Evolutionary conservation across 306 rosid species (phyloP).

Genomic region (Cucumis hystrix): DNA sequence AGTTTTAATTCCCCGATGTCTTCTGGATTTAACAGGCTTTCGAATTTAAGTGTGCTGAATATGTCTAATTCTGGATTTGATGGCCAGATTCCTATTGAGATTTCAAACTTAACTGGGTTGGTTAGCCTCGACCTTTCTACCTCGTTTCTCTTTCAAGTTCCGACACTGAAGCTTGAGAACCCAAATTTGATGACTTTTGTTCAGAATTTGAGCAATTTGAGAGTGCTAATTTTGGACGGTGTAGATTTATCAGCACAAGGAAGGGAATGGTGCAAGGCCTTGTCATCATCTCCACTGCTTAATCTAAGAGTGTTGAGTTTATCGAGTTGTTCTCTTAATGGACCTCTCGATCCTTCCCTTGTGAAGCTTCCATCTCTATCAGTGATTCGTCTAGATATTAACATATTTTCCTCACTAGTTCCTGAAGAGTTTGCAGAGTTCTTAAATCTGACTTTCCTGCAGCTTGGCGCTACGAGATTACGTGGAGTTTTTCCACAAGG

Average conservation of each 20-base stretch:
- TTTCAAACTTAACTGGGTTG: slow-evolving; percentile 11
- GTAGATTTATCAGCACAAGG: slow-evolving; percentile 22
- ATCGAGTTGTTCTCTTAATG: slow-evolving; percentile 6
- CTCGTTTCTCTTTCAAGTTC: rapidly evolving
- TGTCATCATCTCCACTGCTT: slow-evolving; percentile 16
- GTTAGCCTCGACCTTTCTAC: slow-evolving; percentile 19
- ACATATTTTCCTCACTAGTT: slow-evolving; percentile 3
- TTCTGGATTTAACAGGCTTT: neutral
- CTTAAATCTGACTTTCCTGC: slow-evolving; percentile 15
- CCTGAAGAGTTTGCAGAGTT: slow-evolving; percentile 10
- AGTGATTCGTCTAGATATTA: slow-evolving; percentile 1
- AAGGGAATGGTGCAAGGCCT: slow-evolving; percentile 27
- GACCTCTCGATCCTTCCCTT: slow-evolving; percentile 9
- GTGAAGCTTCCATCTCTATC: slow-evolving; percentile 14
- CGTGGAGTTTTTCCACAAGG: slow-evolving; percentile 7
- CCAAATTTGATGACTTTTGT: slow-evolving; percentile 5
- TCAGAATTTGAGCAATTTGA: slow-evolving; percentile 17
- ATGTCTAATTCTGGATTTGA: slow-evolving; percentile 12
- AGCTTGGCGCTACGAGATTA: neutral
- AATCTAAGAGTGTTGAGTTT: slow-evolving; percentile 19
- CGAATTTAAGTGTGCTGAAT: slow-evolving; percentile 8
- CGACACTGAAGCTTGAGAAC: slow-evolving; percentile 1
- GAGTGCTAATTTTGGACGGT: slow-evolving; percentile 35
- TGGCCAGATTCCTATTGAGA: slow-evolving; percentile 12
- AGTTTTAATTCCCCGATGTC: slow-evolving; percentile 9